Percentiles rank a stretch among this genome's conserved stretches.
phyloP scores from a whole-genome alignment of 1,284 basidiomycete genomes.

The Filobasidium uniguttulatum region DNA sequence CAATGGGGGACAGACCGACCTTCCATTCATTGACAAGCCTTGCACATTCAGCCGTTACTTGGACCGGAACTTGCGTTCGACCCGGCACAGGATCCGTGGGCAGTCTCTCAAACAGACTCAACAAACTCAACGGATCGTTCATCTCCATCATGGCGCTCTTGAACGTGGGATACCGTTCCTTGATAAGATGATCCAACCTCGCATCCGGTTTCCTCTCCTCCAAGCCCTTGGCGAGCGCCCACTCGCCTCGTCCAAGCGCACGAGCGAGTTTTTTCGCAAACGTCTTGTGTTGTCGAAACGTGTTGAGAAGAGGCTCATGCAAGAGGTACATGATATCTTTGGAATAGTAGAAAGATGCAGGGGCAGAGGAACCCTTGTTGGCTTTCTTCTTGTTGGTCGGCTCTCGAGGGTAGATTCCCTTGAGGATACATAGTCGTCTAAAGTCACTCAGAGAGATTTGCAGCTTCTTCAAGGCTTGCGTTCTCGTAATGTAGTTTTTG shows the following conservation, averaged over 20 bases:
- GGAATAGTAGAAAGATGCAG: conserved; percentile 94
- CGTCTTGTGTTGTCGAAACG: conserved; percentile 92
- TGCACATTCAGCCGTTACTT: conserved; percentile 80
- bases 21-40: conserved; percentile 78
- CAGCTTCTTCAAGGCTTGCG: conserved; percentile 76
- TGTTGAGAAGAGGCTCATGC: conserved; percentile 92
- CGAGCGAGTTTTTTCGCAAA: conserved; percentile 95
- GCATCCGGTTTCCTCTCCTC: conserved; percentile 86
- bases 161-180: conserved; percentile 98
- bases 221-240: conserved; percentile 84
- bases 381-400: conserved; percentile 84
- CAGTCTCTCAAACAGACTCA: conserved; percentile 79
- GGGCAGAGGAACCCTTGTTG: conserved; percentile 93
- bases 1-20: conserved; percentile 24
- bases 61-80: conserved; percentile 55
- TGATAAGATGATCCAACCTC: conserved; percentile 88
- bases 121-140: conserved; percentile 92
- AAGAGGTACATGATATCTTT: conserved; percentile 97
- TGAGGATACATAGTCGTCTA: conserved; percentile 90
- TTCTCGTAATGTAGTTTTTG: conserved; percentile 88
- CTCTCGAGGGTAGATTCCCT: conserved; percentile 97
- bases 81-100: conserved; percentile 55
- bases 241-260: conserved; percentile 86
- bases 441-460: conserved; percentile 97
- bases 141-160: conserved; percentile 90